phyloP scores from a whole-genome alignment of 495 filamentous ascomycete genomes.

The Talaromyces nanjingensis region DNA sequence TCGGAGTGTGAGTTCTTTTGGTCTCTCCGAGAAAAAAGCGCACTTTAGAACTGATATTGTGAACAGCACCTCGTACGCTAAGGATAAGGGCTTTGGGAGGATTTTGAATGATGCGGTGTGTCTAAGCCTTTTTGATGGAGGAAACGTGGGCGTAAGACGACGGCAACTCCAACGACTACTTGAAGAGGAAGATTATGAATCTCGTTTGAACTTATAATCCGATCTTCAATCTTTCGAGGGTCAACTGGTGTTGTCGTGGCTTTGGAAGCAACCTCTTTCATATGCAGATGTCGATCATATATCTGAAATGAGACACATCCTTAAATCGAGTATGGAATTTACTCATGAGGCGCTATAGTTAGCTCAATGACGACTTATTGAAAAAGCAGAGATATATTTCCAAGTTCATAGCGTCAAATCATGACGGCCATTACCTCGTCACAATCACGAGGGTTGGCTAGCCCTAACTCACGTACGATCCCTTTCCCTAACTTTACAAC shows the following conservation, averaged over 20 bases:
- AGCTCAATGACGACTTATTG: no score
- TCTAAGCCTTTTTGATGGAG: slow-evolving; percentile 48
- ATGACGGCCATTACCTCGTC: no score
- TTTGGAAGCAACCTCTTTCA: no score
- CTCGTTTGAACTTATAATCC: slow-evolving; percentile 10
- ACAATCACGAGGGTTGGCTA: neutral
- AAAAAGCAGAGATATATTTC: no score
- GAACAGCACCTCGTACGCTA: neutral
- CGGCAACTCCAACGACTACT: slow-evolving; percentile 45
- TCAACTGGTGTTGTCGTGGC: no score
- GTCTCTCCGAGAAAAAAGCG: neutral
- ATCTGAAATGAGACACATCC: no score
- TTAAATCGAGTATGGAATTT: no score
- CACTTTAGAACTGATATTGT: neutral
- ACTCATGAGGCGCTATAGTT: no score
- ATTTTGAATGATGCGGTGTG: slow-evolving; percentile 42
- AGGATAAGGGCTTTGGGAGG: slow-evolving; percentile 25
- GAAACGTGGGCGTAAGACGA: slow-evolving; percentile 48
- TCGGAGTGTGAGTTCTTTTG: slow-evolving; percentile 19
- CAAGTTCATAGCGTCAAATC: neutral
- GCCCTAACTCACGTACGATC: neutral
- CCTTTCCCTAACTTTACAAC: neutral
- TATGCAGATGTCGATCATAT: no score
- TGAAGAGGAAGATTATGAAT: slow-evolving; percentile 36
- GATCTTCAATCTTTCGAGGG: neutral